Percentiles rank a stretch among this genome's conserved stretches.
Evolutionary conservation across 306 rosid species (phyloP).

Genomic region (Pachyrhizus erosus): DNA sequence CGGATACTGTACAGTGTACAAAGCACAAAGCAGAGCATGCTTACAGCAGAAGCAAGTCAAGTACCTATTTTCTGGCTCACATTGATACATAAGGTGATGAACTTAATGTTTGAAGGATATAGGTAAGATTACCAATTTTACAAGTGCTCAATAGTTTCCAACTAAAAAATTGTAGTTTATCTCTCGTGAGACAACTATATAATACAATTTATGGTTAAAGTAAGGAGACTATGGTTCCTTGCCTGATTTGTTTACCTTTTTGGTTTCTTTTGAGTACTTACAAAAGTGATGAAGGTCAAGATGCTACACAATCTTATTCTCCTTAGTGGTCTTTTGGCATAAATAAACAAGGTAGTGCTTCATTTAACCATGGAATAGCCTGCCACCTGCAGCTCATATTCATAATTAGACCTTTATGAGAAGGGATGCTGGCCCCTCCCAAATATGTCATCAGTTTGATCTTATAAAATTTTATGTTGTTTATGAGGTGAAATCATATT

Average conservation of each 20-base stretch:
- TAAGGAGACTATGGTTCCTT: constrained; percentile 6
- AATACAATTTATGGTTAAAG: neutral
- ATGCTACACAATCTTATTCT: neutral
- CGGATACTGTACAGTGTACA: neutral
- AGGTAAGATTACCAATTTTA: constrained; percentile 1
- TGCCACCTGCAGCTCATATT: constrained; percentile 3
- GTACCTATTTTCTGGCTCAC: neutral
- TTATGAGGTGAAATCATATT: constrained; percentile 15
- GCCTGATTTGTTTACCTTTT: neutral
- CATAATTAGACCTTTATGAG: neutral
- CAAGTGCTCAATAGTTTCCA: neutral
- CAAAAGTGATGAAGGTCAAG: constrained; percentile 7
- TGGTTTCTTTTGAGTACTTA: neutral
- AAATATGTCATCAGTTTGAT: neutral
- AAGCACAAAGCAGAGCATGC: neutral
- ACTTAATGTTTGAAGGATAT: neutral
- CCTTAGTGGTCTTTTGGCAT: neutral
- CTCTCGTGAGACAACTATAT: neutral
- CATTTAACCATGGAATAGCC: constrained; percentile 1
- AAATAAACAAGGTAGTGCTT: neutral
- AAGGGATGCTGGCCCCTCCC: neutral
- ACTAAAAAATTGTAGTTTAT: neutral
- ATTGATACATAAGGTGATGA: neutral
- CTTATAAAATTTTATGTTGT: neutral
- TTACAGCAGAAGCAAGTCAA: constrained; percentile 1